A percentile compares a stretch with the other conserved stretches of the same genome.
Evolutionary conservation across 768 basidiomycete genomes (phyloP).

Genomic region (Mycena galopus): DNA sequence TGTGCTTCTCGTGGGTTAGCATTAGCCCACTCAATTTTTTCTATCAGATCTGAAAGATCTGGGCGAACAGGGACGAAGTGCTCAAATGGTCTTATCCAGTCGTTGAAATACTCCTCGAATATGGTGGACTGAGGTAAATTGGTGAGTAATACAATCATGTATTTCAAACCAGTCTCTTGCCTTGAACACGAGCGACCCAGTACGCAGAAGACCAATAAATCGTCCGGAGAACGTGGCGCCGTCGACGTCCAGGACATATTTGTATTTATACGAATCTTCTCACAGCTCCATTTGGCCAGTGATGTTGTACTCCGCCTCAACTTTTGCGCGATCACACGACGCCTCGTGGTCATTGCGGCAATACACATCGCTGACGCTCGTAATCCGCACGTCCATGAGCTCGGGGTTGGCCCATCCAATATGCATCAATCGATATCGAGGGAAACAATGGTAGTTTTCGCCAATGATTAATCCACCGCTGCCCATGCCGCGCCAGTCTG

Average conservation of each 20-base stretch:
- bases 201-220: neutral
- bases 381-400: slow-evolving; percentile 7
- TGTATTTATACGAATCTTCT: neutral
- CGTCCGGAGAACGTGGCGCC: slow-evolving; percentile 16
- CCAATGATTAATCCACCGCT: slow-evolving; percentile 14
- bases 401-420: slow-evolving; percentile 2
- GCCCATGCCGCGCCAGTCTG: slow-evolving; percentile 23
- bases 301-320: slow-evolving; percentile 20
- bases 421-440: slow-evolving; percentile 6
- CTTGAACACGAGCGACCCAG: slow-evolving; percentile 18
- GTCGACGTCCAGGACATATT: slow-evolving; percentile 17
- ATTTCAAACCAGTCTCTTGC: neutral
- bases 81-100: slow-evolving; percentile 11
- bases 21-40: slow-evolving; percentile 11
- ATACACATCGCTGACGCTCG: neutral
- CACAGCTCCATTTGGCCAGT: neutral
- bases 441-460: slow-evolving; percentile 6
- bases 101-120: slow-evolving; percentile 13
- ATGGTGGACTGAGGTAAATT: neutral
- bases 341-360: neutral
- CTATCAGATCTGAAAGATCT: slow-evolving; percentile 2
- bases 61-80: slow-evolving; percentile 6
- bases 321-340: neutral
- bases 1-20: slow-evolving; percentile 1
- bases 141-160: too few relatives aligned